phyloP scores from a whole-genome alignment of 495 filamentous ascomycete species.

The Parathielavia appendiculata region DNA sequence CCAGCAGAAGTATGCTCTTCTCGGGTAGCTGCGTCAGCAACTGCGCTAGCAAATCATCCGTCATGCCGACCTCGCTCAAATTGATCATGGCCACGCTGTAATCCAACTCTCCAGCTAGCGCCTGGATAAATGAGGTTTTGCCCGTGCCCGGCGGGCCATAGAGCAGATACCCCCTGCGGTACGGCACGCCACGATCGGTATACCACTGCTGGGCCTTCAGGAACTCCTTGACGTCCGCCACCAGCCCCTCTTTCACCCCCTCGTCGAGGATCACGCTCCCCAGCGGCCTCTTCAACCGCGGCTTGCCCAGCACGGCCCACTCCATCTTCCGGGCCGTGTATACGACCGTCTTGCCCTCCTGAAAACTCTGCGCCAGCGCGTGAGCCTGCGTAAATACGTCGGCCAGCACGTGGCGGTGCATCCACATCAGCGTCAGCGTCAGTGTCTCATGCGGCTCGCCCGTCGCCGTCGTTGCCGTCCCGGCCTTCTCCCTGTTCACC shows the following conservation, averaged over 20 bases:
- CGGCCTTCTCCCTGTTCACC: conserved; percentile 77
- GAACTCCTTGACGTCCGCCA: conserved; percentile 82
- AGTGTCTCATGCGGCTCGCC: conserved; percentile 93
- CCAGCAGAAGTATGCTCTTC: conserved; percentile 78
- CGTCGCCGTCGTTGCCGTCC: conserved; percentile 61
- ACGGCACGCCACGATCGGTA: conserved; percentile 89
- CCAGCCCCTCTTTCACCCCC: conserved; percentile 80
- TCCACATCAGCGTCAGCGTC: conserved; percentile 85
- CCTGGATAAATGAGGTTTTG: conserved; percentile 95
- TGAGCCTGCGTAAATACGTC: conserved; percentile 83
- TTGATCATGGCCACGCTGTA: conserved; percentile 94
- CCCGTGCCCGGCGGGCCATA: conserved; percentile 93
- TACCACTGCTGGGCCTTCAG: conserved; percentile 79
- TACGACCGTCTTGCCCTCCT: conserved; percentile 91
- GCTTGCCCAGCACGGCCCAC: conserved; percentile 83
- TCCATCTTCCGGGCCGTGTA: conserved; percentile 75
- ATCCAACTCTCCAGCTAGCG: conserved; percentile 83
- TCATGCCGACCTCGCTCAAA: conserved; percentile 85
- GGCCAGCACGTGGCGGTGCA: conserved; percentile 78
- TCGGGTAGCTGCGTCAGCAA: conserved; percentile 83
- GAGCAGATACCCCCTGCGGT: conserved; percentile 86
- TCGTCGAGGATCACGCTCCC: conserved; percentile 82
- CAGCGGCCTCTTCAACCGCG: conserved; percentile 79
- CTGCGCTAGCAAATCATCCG: conserved; percentile 85
- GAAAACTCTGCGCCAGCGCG: conserved; percentile 62